Evolutionary conservation across 2,329 filamentous ascomycete genomes (phyloP).

Genomic region (Colletotrichum eleusines): DNA sequence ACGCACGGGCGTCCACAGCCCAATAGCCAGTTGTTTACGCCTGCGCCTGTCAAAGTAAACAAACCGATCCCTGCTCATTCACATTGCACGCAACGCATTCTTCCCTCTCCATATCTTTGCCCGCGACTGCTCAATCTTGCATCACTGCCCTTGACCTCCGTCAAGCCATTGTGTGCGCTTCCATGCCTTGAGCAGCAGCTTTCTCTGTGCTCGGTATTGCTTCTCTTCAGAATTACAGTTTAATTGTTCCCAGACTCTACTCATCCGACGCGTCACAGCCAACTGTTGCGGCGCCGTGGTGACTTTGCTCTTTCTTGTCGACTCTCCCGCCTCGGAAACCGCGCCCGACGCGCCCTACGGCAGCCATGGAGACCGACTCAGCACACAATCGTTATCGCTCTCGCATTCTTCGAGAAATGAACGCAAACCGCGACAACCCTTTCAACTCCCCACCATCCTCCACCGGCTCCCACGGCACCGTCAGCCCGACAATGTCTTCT

Average conservation of each 20-base stretch:
- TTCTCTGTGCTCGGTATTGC: constrained; percentile 38
- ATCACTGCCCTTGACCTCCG: constrained; percentile 19
- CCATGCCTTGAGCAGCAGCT: constrained; percentile 37
- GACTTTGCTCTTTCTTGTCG: constrained; percentile 27
- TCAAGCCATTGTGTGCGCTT: constrained; percentile 35
- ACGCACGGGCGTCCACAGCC: constrained; percentile 23
- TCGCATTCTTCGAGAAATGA: constrained; percentile 65
- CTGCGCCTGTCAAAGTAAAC: constrained; percentile 39
- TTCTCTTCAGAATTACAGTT: constrained; percentile 38
- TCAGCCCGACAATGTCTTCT: constrained; percentile 66
- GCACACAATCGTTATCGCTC: constrained; percentile 58
- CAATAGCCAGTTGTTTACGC: constrained; percentile 41
- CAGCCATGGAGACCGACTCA: constrained; percentile 56
- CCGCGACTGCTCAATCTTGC: constrained; percentile 20
- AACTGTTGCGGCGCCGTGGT: constrained; percentile 27
- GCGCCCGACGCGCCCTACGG: constrained; percentile 36
- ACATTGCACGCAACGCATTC: constrained; percentile 32
- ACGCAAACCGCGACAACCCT: constrained; percentile 65
- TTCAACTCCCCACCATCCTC: constrained; percentile 71
- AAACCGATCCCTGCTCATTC: constrained; percentile 39
- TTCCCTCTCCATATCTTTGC: constrained; percentile 32
- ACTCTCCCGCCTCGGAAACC: constrained; percentile 34
- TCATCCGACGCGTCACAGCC: constrained; percentile 29
- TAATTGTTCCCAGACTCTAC: background rate
- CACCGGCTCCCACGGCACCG: constrained; percentile 68